These are phyloP conservation scores for Dothideomycetidae sp. DNA, from an alignment of 2,329 filamentous ascomycete species.

Conservation along the genomic window DNA sequence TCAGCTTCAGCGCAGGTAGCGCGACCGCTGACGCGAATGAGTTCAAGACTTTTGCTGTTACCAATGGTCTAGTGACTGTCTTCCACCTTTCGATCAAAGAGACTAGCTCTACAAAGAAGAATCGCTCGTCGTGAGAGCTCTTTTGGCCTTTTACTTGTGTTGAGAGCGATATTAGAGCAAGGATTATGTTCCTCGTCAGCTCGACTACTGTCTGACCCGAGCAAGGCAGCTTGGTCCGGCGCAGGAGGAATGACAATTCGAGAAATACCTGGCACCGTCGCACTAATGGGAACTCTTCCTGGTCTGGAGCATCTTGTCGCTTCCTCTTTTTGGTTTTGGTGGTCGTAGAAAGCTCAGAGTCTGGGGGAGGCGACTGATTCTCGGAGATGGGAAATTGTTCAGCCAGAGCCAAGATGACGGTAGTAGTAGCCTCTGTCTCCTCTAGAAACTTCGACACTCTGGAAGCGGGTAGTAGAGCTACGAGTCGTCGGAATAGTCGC, in stretches of 20 bases:
- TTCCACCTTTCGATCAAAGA: neutral
- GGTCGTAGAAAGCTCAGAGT: neutral
- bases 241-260: neutral
- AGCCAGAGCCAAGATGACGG: conserved; percentile 8
- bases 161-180: neutral
- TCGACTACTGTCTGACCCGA: neutral
- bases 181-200: neutral
- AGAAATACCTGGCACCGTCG: neutral
- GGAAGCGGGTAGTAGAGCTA: conserved; percentile 7
- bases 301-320: neutral
- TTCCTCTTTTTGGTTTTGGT: neutral
- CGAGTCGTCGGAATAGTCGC: conserved; percentile 37
- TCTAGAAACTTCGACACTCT: conserved; percentile 6
- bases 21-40: neutral
- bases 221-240: neutral
- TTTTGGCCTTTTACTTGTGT: neutral
- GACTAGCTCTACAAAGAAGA: neutral
- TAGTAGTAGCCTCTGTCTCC: conserved; percentile 2
- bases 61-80: neutral
- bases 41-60: neutral
- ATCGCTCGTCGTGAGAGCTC: neutral
- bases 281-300: neutral
- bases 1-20: neutral
- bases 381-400: conserved; percentile 1
- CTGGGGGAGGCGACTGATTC: neutral